These are phyloP conservation scores for Pseudonectria foliicola DNA, from an alignment of 2,329 filamentous ascomycete species.

Conservation along the genomic window DNA sequence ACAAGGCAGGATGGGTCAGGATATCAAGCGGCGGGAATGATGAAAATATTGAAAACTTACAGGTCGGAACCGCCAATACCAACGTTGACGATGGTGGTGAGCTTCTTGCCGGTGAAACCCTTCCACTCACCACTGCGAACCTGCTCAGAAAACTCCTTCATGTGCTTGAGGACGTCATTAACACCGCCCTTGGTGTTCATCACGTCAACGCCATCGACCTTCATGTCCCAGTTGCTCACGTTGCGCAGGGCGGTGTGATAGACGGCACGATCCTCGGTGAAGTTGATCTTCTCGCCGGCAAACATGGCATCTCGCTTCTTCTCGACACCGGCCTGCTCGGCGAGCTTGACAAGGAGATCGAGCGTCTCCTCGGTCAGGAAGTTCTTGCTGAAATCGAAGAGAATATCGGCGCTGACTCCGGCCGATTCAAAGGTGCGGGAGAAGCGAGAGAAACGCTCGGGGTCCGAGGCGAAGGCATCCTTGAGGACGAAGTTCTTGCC, in stretches of 20 bases:
- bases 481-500: slow-evolving; percentile 89
- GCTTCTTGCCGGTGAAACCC: slow-evolving; percentile 93
- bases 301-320: slow-evolving; percentile 97
- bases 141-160: slow-evolving; percentile 97
- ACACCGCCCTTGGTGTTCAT: slow-evolving; percentile 84
- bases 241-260: slow-evolving; percentile 95
- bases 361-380: slow-evolving; percentile 91
- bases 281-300: slow-evolving; percentile 96
- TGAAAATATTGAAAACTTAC: slow-evolving; percentile 54
- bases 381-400: slow-evolving; percentile 99
- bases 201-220: slow-evolving; percentile 88
- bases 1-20: slow-evolving; percentile 9
- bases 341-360: slow-evolving; percentile 77
- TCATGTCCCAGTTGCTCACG: slow-evolving; percentile 69
- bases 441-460: slow-evolving; percentile 84
- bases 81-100: slow-evolving; percentile 93
- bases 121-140: slow-evolving; percentile 94
- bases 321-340: slow-evolving; percentile 84
- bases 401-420: slow-evolving; percentile 76
- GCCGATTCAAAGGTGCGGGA: slow-evolving; percentile 76
- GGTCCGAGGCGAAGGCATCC: slow-evolving; percentile 84
- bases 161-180: slow-evolving; percentile 86
- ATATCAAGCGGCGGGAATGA: neutral
- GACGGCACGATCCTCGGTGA: slow-evolving; percentile 92
- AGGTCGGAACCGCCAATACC: slow-evolving; percentile 98